Conservation (phyloP, 2,329 filamentous ascomycete genomes). For the Scedosporium dehoogii region DNA sequence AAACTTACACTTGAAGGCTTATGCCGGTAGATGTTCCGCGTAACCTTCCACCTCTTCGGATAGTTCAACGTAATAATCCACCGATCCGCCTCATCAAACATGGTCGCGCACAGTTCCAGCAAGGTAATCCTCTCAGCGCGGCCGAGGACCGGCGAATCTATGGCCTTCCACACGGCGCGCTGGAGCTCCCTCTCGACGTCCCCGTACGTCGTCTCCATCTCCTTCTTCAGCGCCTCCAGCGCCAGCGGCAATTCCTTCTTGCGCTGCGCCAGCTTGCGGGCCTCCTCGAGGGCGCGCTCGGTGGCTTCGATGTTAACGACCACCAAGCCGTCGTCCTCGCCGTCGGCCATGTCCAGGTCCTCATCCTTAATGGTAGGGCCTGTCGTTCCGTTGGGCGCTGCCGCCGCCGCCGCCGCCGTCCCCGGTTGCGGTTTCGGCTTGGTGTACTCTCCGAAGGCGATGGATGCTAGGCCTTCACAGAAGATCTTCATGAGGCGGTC, state of each 20-base stretch:
- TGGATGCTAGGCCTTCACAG: constrained; percentile 47
- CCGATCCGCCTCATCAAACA: constrained; percentile 33
- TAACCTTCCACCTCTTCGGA: constrained; percentile 30
- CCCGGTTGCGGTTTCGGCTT: constrained; percentile 22
- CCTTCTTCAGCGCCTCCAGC: constrained; percentile 29
- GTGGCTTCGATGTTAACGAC: constrained; percentile 30
- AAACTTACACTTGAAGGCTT: not conserved
- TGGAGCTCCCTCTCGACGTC: constrained; percentile 28
- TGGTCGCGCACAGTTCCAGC: constrained; percentile 33
- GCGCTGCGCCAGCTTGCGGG: constrained; percentile 51
- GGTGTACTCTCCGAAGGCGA: constrained; percentile 53
- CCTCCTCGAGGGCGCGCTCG: constrained; percentile 44
- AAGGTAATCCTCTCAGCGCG: constrained; percentile 31
- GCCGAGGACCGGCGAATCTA: constrained; percentile 28
- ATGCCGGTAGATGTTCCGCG: constrained; percentile 18
- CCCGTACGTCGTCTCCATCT: constrained; percentile 32
- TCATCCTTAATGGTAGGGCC: constrained; percentile 21
- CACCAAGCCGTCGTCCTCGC: constrained; percentile 24
- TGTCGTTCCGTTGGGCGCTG: not conserved
- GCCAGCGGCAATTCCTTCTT: constrained; percentile 54
- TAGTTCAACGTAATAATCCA: constrained; percentile 31
- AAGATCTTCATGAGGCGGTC: constrained; percentile 49
- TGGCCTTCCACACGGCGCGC: constrained; percentile 31
- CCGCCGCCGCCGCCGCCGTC: constrained; percentile 7
- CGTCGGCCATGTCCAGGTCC: constrained; percentile 15